Percentiles rank a stretch among this genome's conserved stretches.
Evolutionary conservation across 768 basidiomycete genomes (phyloP).

Genomic region (Lactarius akahatsu): DNA sequence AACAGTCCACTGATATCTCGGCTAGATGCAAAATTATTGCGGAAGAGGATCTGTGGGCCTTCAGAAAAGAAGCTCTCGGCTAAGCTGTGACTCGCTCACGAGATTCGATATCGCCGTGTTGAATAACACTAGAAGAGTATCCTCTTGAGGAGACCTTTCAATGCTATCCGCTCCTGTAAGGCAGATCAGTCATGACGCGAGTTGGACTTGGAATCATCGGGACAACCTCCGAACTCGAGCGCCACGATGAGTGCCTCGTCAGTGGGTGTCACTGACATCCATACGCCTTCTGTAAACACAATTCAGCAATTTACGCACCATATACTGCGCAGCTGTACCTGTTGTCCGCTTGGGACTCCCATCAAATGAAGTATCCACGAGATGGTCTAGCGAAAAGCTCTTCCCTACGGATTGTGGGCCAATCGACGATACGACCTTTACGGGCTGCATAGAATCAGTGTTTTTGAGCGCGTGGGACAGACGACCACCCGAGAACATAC

Average conservation of each 20-base stretch:
- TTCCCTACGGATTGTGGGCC: constrained; percentile 69
- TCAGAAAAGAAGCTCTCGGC: background rate
- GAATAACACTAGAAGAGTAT: constrained; percentile 60
- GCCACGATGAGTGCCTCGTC: constrained; percentile 53
- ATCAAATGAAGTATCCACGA: constrained; percentile 63
- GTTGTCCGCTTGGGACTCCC: constrained; percentile 66
- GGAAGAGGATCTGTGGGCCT: constrained; percentile 52
- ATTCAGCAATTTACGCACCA: background rate
- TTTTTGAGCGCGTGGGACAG: background rate
- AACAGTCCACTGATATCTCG: constrained; percentile 61
- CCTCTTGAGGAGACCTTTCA: constrained; percentile 62
- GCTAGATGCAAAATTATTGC: constrained; percentile 63
- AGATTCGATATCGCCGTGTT: constrained; percentile 66
- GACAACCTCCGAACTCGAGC: constrained; percentile 62
- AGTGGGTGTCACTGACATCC: constrained; percentile 67
- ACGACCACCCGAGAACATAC: constrained; percentile 31
- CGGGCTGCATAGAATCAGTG: constrained; percentile 42
- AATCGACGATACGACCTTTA: constrained; percentile 67
- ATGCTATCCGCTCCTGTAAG: constrained; percentile 59
- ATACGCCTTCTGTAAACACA: constrained; percentile 50
- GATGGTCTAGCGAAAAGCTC: constrained; percentile 57
- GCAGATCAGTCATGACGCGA: background rate
- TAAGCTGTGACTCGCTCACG: constrained; percentile 33
- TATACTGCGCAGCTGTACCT: constrained; percentile 30
- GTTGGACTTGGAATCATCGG: background rate